Conservation (phyloP, 169 alveolate species). For the Plasmodium adleri region DNA sequence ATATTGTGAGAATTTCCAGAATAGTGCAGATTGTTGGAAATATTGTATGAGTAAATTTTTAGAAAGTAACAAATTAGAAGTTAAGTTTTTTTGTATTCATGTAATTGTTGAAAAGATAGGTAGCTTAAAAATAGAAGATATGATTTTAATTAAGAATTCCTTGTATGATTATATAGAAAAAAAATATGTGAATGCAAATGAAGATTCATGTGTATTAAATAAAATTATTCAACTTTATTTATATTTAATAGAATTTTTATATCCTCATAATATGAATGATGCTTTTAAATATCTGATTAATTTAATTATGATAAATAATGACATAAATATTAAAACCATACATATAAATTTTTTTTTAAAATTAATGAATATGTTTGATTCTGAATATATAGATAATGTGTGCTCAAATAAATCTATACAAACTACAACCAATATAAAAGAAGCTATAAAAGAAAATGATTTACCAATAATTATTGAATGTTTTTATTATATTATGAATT, state of each 20-base stretch:
- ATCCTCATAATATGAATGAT: slow-evolving; percentile 61
- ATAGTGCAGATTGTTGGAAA: slow-evolving; percentile 59
- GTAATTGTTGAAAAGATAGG: slow-evolving; percentile 43
- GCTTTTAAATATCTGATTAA: slow-evolving; percentile 51
- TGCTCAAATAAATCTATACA: slow-evolving; percentile 52
- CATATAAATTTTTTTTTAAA: slow-evolving; percentile 52
- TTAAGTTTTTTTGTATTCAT: slow-evolving; percentile 65
- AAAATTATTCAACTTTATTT: slow-evolving; percentile 46
- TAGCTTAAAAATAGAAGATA: slow-evolving; percentile 37
- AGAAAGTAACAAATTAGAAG: slow-evolving; percentile 34
- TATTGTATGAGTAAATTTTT: slow-evolving; percentile 48
- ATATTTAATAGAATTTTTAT: slow-evolving; percentile 38
- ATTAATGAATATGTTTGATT: slow-evolving; percentile 66
- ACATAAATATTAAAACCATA: slow-evolving; percentile 29
- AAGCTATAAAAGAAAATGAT: slow-evolving; percentile 64
- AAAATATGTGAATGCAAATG: slow-evolving; percentile 53
- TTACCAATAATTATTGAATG: slow-evolving; percentile 58
- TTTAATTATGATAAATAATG: slow-evolving; percentile 38
- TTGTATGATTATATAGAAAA: slow-evolving; percentile 45
- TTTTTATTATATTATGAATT: slow-evolving; percentile 63
- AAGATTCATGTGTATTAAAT: slow-evolving; percentile 70
- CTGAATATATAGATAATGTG: slow-evolving; percentile 57
- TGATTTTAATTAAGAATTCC: slow-evolving; percentile 31
- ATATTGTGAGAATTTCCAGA: slow-evolving; percentile 58
- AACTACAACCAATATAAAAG: slow-evolving; percentile 43